Base-by-base conservation (phyloP, 805 yeast species). In the Saturnispora ahearnii region DNA sequence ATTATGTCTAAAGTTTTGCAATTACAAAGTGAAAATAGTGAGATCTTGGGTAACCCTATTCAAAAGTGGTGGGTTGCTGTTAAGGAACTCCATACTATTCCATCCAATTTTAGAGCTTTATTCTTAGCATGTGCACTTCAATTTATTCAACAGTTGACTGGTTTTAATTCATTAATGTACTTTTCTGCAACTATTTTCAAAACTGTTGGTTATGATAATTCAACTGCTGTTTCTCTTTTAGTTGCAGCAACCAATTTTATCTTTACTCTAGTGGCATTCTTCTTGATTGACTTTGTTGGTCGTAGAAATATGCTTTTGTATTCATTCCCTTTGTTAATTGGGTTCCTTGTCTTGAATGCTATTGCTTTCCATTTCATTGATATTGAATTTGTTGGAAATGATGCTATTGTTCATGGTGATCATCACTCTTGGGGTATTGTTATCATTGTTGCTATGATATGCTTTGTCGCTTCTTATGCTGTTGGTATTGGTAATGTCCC, bases 401-500 rank as follows among this genome's bases (percentile, higher is more conserved):
- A 75, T 34, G 73, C 74, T 9, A 57, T 67, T 41, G 69, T 73
- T 30, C 56, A 55, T 18, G 64, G 71, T 21, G 79, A 80, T 5
- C 80, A 83, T 48, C 69, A 80, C 28, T 81, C 88, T 2, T 90
- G 97, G 96, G 96, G 96, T 21, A 78, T 86, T 54, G 81, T 90
- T 13, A 80, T 91, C 49, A 84, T 93, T 55, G 74, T 89, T 36
- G 82, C 88, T 48, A 89, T 90, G 87, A 87, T 91, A 55, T 65
- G 80, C 38, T 93, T 73, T 62, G 96, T 90, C 43, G 96, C 96
- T 3, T 81, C 84, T 48, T 91, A 90, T 64, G 96, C 97, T 45
- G 72, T 87, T 57, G 98, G 98, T 57, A 87, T 90, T 57, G 99
- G 99, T 69, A 90, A 91, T 66, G 93, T 88, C 49, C 97, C 98